A percentile compares a stretch with the other conserved stretches of the same genome.
Evolutionary conservation across 2,329 filamentous ascomycete species (phyloP).

Genomic region (Alternaria sp.): DNA sequence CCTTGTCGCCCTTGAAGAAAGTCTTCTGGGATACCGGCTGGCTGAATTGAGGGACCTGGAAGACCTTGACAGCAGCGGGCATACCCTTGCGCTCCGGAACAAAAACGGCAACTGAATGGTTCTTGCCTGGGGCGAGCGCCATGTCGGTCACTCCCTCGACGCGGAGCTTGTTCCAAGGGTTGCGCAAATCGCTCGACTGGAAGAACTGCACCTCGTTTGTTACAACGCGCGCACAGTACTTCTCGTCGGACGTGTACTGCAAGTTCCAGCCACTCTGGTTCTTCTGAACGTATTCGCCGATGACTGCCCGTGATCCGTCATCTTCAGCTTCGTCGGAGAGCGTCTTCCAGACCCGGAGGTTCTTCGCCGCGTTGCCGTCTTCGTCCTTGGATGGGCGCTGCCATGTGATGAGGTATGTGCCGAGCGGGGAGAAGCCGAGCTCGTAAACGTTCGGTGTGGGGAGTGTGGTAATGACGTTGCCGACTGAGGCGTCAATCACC

Average conservation of each 20-base stretch:
- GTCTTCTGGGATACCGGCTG: slow-evolving; percentile 92
- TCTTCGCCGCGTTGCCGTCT: slow-evolving; percentile 90
- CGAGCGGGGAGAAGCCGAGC: slow-evolving; percentile 89
- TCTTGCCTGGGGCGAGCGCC: slow-evolving; percentile 86
- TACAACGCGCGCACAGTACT: slow-evolving; percentile 88
- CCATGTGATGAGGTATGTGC: slow-evolving; percentile 95
- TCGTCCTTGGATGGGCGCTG: slow-evolving; percentile 93
- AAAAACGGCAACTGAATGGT: slow-evolving; percentile 92
- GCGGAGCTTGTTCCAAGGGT: slow-evolving; percentile 93
- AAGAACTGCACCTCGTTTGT: slow-evolving; percentile 99
- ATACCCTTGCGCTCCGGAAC: slow-evolving; percentile 95
- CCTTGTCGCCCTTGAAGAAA: slow-evolving; percentile 99
- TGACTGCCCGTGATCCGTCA: slow-evolving; percentile 69
- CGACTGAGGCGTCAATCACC: slow-evolving; percentile 81
- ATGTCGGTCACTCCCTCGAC: slow-evolving; percentile 91
- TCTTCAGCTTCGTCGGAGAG: slow-evolving; percentile 70
- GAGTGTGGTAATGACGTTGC: slow-evolving; percentile 75
- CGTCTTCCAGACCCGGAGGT: slow-evolving; percentile 94
- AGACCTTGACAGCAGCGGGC: slow-evolving; percentile 93
- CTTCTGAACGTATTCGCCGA: slow-evolving; percentile 95
- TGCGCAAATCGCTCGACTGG: slow-evolving; percentile 81
- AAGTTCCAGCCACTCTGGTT: slow-evolving; percentile 95
- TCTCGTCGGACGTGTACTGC: slow-evolving; percentile 94
- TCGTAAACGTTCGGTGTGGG: slow-evolving; percentile 88
- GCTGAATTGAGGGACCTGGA: slow-evolving; percentile 86